phyloP scores from a whole-genome alignment of 148 eudicot species.

The Limonium bicolor region DNA sequence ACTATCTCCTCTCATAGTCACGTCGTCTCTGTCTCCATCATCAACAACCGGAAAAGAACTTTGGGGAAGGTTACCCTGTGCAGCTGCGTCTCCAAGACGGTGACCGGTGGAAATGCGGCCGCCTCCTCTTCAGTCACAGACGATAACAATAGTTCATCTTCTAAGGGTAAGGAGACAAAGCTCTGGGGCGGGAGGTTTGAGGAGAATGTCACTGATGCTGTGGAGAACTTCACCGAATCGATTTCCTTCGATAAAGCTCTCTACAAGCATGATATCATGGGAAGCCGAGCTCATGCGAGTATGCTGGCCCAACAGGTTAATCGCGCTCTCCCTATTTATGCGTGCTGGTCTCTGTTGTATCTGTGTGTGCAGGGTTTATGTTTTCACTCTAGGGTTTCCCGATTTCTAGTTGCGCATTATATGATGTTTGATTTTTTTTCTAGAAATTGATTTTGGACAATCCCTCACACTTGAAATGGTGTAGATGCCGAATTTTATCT shows the following conservation, averaged over 20 bases:
- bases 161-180: conserved; percentile 43
- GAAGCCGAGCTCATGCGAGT: conserved; percentile 86
- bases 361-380: too few relatives aligned
- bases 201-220: conserved; percentile 75
- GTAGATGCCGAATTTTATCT: too few relatives aligned
- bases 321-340: background rate
- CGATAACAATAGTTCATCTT: too few relatives aligned
- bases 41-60: background rate
- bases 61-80: too few relatives aligned
- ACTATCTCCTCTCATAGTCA: background rate
- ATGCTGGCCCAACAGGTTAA: conserved; percentile 87
- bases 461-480: too few relatives aligned
- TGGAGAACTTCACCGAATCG: conserved; percentile 90
- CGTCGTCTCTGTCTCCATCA: background rate
- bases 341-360: background rate
- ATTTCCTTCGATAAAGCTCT: conserved; percentile 77
- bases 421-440: too few relatives aligned
- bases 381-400: too few relatives aligned
- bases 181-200: conserved; percentile 98
- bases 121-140: conserved; percentile 1
- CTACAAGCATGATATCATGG: conserved; percentile 90
- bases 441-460: too few relatives aligned
- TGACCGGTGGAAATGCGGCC: conserved; percentile 1
- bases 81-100: conserved; percentile 4
- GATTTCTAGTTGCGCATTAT: too few relatives aligned